These are phyloP conservation scores for Hyphodiscus sp. DNA, from an alignment of 2,329 filamentous ascomycete species.

Conservation along the genomic window DNA sequence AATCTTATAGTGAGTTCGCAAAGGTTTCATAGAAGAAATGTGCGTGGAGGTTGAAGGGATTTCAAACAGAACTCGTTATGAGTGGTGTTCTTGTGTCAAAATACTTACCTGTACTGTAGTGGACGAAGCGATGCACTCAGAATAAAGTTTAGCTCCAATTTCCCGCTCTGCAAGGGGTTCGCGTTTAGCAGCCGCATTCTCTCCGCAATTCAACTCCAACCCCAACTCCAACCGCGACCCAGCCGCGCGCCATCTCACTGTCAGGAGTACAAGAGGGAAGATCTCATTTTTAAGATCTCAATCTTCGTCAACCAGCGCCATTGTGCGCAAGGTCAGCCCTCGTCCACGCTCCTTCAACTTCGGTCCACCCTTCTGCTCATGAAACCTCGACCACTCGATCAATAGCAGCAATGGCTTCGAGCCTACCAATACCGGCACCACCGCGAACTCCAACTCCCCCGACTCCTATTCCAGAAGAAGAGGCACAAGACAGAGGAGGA, in stretches of 20 bases:
- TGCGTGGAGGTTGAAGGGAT: no score
- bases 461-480: slow-evolving; percentile 38
- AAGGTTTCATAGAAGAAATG: no score
- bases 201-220: not conserved
- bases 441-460: slow-evolving; percentile 61
- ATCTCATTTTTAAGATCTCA: not conserved
- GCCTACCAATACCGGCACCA: slow-evolving; percentile 50
- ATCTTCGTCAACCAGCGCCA: not conserved
- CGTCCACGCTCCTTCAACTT: not conserved
- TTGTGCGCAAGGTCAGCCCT: not conserved
- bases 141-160: not conserved
- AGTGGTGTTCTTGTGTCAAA: not conserved
- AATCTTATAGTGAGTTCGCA: no score
- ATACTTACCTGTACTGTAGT: no score
- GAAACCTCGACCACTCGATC: slow-evolving; percentile 6
- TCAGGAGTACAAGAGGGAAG: no score
- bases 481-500: slow-evolving; percentile 29
- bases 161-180: not conserved
- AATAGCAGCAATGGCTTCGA: slow-evolving; percentile 46
- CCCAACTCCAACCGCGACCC: not conserved
- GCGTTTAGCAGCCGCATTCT: not conserved
- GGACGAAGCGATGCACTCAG: not conserved
- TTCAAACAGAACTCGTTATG: not conserved
- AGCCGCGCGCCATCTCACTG: no score
- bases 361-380: slow-evolving; percentile 3